These are phyloP conservation scores for Cutaneotrichosporon spelunceum DNA, from an alignment of 1,284 basidiomycete genomes.

Conservation along the genomic window DNA sequence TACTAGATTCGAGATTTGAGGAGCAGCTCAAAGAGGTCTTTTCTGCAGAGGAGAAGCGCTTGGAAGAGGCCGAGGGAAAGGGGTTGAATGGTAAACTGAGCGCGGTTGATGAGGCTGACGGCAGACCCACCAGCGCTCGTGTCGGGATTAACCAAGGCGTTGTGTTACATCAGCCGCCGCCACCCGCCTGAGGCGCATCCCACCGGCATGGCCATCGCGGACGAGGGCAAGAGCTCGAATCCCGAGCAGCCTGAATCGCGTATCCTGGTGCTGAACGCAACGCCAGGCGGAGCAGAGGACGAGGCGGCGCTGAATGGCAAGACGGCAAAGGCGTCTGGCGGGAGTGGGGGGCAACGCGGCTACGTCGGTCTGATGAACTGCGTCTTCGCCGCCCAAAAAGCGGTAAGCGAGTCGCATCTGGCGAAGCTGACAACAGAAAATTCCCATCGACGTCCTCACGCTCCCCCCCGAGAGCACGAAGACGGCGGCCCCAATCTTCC, in stretches of 20 bases:
- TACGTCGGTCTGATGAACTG: slow-evolving; percentile 96
- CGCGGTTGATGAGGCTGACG: background rate
- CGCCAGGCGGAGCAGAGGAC: slow-evolving; percentile 55
- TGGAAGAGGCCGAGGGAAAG: slow-evolving; percentile 56
- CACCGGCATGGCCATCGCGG: slow-evolving; percentile 19
- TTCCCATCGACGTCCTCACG: slow-evolving; percentile 93
- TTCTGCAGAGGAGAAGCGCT: slow-evolving; percentile 59
- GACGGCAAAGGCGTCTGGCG: slow-evolving; percentile 53
- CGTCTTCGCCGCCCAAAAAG: slow-evolving; percentile 97
- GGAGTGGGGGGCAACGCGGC: slow-evolving; percentile 37
- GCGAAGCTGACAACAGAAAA: slow-evolving; percentile 61
- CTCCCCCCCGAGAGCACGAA: slow-evolving; percentile 70
- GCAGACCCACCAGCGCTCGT: slow-evolving; percentile 66
- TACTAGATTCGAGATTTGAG: slow-evolving; percentile 62
- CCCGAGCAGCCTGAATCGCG: slow-evolving; percentile 62
- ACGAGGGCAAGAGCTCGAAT: slow-evolving; percentile 18
- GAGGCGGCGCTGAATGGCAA: slow-evolving; percentile 12
- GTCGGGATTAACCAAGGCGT: slow-evolving; percentile 77
- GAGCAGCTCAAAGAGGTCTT: slow-evolving; percentile 64
- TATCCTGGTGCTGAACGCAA: slow-evolving; percentile 87
- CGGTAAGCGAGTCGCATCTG: slow-evolving; percentile 56
- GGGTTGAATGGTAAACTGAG: slow-evolving; percentile 49
- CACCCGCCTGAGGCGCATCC: slow-evolving; percentile 53
- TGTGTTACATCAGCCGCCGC: slow-evolving; percentile 85
- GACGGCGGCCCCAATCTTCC: slow-evolving; percentile 68